These are phyloP conservation scores for Ophiostoma perfectum DNA, from an alignment of 2,329 filamentous ascomycete species.

Conservation along the genomic window DNA sequence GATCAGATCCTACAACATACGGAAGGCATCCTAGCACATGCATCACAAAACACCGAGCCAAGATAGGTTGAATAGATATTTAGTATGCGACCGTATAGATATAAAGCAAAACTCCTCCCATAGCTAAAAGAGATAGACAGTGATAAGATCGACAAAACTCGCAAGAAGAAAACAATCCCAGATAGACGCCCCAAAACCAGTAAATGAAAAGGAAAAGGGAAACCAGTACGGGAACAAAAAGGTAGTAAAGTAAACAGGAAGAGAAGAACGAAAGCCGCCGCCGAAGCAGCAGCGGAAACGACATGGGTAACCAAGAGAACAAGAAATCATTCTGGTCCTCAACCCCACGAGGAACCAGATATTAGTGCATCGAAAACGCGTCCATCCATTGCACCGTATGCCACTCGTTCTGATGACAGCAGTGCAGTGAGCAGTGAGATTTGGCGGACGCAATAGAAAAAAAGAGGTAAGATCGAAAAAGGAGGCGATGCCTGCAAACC, in stretches of 20 bases:
- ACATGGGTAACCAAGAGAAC: not conserved
- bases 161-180: not conserved
- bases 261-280: not conserved
- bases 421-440: not conserved
- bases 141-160: not conserved
- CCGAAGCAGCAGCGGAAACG: not conserved
- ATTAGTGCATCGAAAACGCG: conserved; percentile 9
- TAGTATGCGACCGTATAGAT: conserved; percentile 2
- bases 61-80: not conserved
- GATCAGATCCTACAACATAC: no score
- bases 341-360: conserved; percentile 1
- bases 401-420: not conserved
- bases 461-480: not conserved
- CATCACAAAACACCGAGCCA: no score
- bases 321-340: conserved; percentile 12
- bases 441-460: not conserved
- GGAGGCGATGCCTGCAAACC: not conserved
- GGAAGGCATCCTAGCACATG: no score
- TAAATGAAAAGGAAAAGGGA: conserved; percentile 5
- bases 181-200: conserved; percentile 14
- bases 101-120: conserved; percentile 14
- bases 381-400: not conserved
- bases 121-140: conserved; percentile 5
- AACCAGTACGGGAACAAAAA: not conserved
- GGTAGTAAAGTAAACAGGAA: not conserved